phyloP scores from a whole-genome alignment of 1,284 basidiomycete genomes.

The Trametes polyzona region DNA sequence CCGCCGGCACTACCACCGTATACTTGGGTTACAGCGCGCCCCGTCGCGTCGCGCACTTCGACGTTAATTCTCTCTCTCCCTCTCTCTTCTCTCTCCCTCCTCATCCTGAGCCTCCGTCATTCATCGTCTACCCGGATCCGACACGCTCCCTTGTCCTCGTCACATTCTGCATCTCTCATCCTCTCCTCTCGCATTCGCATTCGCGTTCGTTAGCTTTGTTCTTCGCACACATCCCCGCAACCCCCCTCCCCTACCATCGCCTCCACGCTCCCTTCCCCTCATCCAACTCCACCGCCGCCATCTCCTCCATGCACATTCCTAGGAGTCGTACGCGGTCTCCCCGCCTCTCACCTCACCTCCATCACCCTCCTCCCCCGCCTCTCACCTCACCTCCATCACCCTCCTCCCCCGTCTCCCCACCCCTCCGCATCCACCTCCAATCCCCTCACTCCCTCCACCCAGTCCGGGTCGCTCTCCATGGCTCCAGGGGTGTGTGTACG shows the following conservation, averaged over 20 bases:
- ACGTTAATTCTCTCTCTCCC: neutral
- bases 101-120: neutral
- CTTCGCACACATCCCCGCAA: neutral
- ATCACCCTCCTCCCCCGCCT: neutral
- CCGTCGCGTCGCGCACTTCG: too few relatives aligned
- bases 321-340: neutral
- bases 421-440: neutral
- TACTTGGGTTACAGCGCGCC: neutral
- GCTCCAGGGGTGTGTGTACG: neutral
- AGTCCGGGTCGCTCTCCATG: too few relatives aligned
- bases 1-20: neutral
- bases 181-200: neutral
- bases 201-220: constrained; percentile 1
- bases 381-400: neutral
- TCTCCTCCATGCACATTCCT: neutral
- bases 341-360: neutral
- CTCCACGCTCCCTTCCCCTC: neutral
- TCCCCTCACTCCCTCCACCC: too few relatives aligned
- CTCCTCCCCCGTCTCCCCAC: neutral
- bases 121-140: too few relatives aligned
- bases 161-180: neutral
- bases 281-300: neutral
- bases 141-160: too few relatives aligned
- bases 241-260: neutral
- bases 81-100: neutral